phyloP scores from a whole-genome alignment of 306 rosid genomes.

The Vicia faba region DNA sequence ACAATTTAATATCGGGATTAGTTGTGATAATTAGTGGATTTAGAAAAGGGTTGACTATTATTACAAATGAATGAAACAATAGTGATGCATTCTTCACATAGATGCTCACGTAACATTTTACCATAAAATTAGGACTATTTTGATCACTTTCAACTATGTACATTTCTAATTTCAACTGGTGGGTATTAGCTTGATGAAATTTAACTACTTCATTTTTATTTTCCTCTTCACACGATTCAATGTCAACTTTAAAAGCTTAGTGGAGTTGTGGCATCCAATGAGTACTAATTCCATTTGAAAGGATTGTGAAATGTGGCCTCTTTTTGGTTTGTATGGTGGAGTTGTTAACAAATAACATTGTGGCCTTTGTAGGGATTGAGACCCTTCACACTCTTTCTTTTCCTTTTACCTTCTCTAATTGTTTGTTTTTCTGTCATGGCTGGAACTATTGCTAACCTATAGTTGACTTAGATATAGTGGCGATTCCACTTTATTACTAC shows the following conservation, averaged over 20 bases:
- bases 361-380: neutral
- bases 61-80: conserved; percentile 9
- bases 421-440: conserved; percentile 21
- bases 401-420: neutral
- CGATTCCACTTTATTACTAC: conserved; percentile 20
- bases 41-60: conserved; percentile 52
- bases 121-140: too few species aligned
- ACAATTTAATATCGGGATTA: conserved; percentile 44
- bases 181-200: conserved; percentile 47
- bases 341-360: conserved; percentile 43
- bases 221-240: conserved; percentile 17
- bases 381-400: conserved; percentile 15
- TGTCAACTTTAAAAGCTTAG: conserved; percentile 11
- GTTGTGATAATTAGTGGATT: conserved; percentile 33
- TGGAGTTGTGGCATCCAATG: conserved; percentile 43
- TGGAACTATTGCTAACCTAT: conserved; percentile 28
- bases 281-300: conserved; percentile 25
- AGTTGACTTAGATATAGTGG: conserved; percentile 41
- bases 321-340: conserved; percentile 34
- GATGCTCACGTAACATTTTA: conserved; percentile 50
- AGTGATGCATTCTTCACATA: conserved; percentile 27
- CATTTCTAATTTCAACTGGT: conserved; percentile 46
- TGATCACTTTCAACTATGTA: conserved; percentile 28
- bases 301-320: conserved; percentile 35
- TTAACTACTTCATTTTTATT: conserved; percentile 36